Evolutionary conservation across 176 grass and related monocot genomes (phyloP).

Genomic region (Phoenix roebelenii): DNA sequence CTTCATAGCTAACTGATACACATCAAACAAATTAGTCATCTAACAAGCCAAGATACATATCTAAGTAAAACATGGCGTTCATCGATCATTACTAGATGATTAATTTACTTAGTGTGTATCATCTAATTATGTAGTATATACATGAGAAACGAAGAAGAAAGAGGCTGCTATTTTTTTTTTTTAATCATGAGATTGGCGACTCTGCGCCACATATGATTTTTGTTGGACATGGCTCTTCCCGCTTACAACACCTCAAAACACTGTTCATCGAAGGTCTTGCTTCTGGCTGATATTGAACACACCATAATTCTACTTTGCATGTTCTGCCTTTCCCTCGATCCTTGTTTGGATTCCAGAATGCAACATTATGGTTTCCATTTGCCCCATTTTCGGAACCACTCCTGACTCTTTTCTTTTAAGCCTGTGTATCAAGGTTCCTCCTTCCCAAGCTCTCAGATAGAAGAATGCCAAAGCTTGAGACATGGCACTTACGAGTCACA

Average conservation of each 20-base stretch:
- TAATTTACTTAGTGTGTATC: too few relatives aligned
- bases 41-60: too few relatives aligned
- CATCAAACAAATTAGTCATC: too few relatives aligned
- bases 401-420: conserved; percentile 23
- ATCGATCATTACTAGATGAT: too few relatives aligned
- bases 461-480: conserved; percentile 37
- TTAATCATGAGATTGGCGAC: too few relatives aligned
- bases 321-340: conserved; percentile 29
- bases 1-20: too few relatives aligned
- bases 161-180: too few relatives aligned
- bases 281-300: conserved; percentile 40
- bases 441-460: conserved; percentile 55
- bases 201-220: too few relatives aligned
- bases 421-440: conserved; percentile 31
- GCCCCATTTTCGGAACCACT: conserved; percentile 38
- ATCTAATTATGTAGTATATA: too few relatives aligned
- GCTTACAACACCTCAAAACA: conserved; percentile 52
- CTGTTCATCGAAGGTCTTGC: conserved; percentile 36
- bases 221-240: conserved; percentile 17
- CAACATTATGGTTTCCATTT: conserved; percentile 24
- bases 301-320: conserved; percentile 61
- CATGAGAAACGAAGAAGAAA: too few relatives aligned
- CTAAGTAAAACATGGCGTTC: too few relatives aligned
- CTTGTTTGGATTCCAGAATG: conserved; percentile 12
- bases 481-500: conserved; percentile 48